A percentile compares a stretch with the other conserved stretches of the same genome.
phyloP scores from a whole-genome alignment of 139 green algal genomes.

The Yamagishiella unicocca region DNA sequence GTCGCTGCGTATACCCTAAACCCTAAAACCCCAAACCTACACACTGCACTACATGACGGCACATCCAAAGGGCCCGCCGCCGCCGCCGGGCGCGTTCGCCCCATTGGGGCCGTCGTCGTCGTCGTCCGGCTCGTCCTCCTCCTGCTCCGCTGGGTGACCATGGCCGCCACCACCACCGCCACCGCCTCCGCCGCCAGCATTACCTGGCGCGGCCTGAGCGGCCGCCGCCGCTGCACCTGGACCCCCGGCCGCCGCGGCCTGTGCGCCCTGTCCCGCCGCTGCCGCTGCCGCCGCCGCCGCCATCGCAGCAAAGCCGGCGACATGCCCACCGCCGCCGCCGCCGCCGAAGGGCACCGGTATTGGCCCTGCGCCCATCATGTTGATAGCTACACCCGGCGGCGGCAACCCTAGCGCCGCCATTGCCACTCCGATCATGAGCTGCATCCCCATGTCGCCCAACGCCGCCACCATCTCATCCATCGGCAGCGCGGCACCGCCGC shows the following conservation, averaged over 20 bases:
- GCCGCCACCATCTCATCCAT: not conserved
- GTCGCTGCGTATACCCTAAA: too few relatives aligned
- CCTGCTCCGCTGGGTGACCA: not conserved
- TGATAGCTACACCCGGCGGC: not conserved
- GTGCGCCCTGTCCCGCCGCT: not conserved
- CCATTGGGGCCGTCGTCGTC: not conserved
- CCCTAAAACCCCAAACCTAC: not conserved
- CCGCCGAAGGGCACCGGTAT: not conserved
- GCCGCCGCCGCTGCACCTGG: not conserved
- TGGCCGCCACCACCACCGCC: not conserved
- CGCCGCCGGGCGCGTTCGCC: not conserved
- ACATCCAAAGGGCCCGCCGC: not conserved
- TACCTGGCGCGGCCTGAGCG: too few relatives aligned
- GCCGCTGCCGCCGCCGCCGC: not conserved
- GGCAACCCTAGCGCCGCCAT: slow-evolving; percentile 22
- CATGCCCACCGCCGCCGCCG: not conserved
- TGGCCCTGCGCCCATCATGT: not conserved
- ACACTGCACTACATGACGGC: not conserved
- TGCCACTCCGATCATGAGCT: slow-evolving; percentile 3
- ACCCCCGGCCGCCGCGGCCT: not conserved
- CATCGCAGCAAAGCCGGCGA: not conserved
- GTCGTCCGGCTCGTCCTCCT: not conserved
- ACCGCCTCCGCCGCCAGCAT: not conserved
- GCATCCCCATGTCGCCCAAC: slow-evolving; percentile 11
- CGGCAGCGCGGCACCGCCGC: not conserved